A percentile compares a stretch with the other conserved stretches of the same genome.
Conservation (phyloP, 1,284 basidiomycete species). For the Pseudozyma sp. region DNA sequence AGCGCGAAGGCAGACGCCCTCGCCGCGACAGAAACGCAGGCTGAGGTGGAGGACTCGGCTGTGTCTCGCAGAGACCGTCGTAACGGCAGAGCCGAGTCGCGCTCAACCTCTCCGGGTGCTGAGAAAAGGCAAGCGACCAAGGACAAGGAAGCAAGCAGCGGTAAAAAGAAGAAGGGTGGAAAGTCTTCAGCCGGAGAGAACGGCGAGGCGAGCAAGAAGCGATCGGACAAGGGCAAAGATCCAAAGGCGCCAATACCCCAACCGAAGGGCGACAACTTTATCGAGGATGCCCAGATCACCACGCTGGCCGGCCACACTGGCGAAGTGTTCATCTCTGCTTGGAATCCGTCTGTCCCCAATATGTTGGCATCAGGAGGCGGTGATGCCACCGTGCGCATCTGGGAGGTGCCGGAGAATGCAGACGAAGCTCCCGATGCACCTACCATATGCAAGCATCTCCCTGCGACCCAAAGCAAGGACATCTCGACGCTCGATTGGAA, state of each 20-base stretch:
- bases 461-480: constrained; percentile 65
- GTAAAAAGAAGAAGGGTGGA: constrained; percentile 55
- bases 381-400: constrained; percentile 68
- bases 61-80: constrained; percentile 30
- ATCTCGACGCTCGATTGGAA: constrained; percentile 68
- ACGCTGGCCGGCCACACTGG: constrained; percentile 61
- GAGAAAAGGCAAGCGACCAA: constrained; percentile 37
- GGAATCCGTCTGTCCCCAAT: constrained; percentile 67
- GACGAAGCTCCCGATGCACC: constrained; percentile 47
- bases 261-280: constrained; percentile 42
- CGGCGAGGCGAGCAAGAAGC: constrained; percentile 45
- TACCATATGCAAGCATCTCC: constrained; percentile 67
- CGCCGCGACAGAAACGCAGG: constrained; percentile 9
- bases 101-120: constrained; percentile 32
- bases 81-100: constrained; percentile 23
- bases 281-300: constrained; percentile 48
- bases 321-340: constrained; percentile 66
- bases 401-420: constrained; percentile 60
- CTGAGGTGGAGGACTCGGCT: constrained; percentile 12
- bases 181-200: constrained; percentile 43
- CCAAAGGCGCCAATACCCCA: constrained; percentile 45
- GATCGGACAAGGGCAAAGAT: constrained; percentile 43
- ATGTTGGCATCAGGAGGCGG: constrained; percentile 67
- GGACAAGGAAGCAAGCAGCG: constrained; percentile 34
- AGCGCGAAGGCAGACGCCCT: constrained; percentile 27